Evolutionary conservation across 148 eudicot genomes (phyloP), one percentile per base, ranked within the genome.

Genomic region (Chenopodium formosanum): DNA sequence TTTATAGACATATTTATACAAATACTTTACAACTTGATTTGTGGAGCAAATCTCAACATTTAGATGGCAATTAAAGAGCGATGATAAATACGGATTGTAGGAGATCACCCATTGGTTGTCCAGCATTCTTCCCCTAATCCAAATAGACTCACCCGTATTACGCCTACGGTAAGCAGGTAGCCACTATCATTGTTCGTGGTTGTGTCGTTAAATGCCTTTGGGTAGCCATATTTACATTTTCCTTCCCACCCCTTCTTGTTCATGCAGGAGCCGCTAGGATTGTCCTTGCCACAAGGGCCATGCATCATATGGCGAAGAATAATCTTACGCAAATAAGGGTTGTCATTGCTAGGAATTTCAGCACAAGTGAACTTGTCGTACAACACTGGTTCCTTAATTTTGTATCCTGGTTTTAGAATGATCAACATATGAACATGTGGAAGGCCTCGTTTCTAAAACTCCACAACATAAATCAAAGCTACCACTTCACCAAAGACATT

Each of bases 231-330:
- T 11, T 67, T 78, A 4, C 74, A 78, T 9, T 2, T 8, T 8
- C 4, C 4, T 3, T 29, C 0, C 1, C 31, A 17, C 7, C 44
- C n/a, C 10, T 50, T 16, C 4, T 3, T 0, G 6, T 29, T 10
- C 81, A 79, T 79, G 19, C 75, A 79, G 0, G 19, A 3, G 1
- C 66, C 52, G 0, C 52, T 19, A 1, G 63, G 81, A 7, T 68
- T 22, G 0, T 7, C 3, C 0, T 4, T 9, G 0, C 81, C 66
- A 31, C 75, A 79, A 17, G 50, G 81, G 20, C 81, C 75, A 69
- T 69, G 74, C 50, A 79, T 70, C 75, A 79, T 79, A 7, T 79
- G 81, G 5, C 11, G 10, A 0, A 68, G 9, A 0, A 79, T 67
- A 52, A 10, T 4, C 0, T 11, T 0, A 1, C 81, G 65, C 1